A percentile compares a stretch with the other conserved stretches of the same genome.
phyloP scores from a whole-genome alignment of 257 asterid genomes.

The Buddleja alternifolia region DNA sequence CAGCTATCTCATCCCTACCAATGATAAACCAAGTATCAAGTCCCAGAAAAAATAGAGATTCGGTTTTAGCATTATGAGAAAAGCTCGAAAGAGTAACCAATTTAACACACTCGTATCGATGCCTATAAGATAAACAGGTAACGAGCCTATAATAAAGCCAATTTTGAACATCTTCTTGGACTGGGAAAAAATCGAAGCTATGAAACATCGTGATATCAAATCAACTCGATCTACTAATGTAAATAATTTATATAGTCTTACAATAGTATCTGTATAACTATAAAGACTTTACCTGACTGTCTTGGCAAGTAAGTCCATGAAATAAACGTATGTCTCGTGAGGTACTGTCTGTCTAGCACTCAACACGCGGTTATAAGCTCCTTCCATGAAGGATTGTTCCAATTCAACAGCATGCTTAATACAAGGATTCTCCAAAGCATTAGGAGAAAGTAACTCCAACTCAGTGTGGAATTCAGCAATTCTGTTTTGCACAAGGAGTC shows the following conservation, averaged over 20 bases:
- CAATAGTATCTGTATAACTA: background rate
- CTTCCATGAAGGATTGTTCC: slow-evolving; percentile 99
- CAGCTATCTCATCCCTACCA: slow-evolving; percentile 92
- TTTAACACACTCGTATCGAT: background rate
- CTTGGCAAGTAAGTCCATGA: slow-evolving; percentile 95
- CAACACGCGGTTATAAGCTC: slow-evolving; percentile 93
- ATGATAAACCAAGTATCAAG: slow-evolving; percentile 26
- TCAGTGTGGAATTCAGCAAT: slow-evolving; percentile 97
- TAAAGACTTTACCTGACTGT: slow-evolving; percentile 72
- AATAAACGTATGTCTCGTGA: slow-evolving; percentile 81
- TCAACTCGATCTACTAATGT: background rate
- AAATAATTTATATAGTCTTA: background rate
- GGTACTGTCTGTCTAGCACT: slow-evolving; percentile 93
- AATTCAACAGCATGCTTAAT: slow-evolving; percentile 94
- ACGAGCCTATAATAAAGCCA: background rate
- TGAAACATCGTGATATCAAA: background rate
- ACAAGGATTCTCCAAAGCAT: slow-evolving; percentile 86
- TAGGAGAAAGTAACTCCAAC: slow-evolving; percentile 77
- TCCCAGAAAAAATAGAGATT: slow-evolving; percentile 9
- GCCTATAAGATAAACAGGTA: background rate
- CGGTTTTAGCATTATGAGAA: background rate
- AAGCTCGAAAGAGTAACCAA: background rate
- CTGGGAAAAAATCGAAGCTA: background rate
- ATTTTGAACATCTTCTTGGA: background rate
- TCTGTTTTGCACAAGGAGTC: slow-evolving; percentile 96